These are phyloP conservation scores for Lactarius deliciosus DNA, from an alignment of 768 basidiomycete genomes.

Conservation along the genomic window DNA sequence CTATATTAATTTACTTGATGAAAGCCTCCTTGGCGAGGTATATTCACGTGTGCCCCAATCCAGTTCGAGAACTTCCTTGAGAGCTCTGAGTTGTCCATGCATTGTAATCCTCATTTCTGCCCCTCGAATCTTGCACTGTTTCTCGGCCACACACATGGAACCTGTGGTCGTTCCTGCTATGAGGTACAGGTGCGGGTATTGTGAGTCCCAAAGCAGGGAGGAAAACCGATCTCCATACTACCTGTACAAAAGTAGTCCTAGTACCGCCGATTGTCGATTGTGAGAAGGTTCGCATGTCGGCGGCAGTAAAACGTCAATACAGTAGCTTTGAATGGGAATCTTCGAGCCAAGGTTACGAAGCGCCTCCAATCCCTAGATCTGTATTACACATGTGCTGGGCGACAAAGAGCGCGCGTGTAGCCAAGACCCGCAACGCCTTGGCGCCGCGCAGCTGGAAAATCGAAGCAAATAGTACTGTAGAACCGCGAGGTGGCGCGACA, in stretches of 20 bases:
- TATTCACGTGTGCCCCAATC: background rate
- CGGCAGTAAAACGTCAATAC: background rate
- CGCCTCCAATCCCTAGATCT: background rate
- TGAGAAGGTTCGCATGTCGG: constrained; percentile 1
- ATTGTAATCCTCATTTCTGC: background rate
- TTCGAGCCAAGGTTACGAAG: background rate
- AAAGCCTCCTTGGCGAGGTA: background rate
- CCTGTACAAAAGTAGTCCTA: background rate
- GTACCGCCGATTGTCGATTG: background rate
- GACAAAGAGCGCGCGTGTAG: background rate
- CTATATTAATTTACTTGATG: too few species aligned
- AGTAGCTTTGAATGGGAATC: background rate
- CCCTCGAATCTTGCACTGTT: background rate
- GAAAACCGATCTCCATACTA: background rate
- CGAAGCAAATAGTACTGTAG: background rate
- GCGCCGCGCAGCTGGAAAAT: background rate
- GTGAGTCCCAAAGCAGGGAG: background rate
- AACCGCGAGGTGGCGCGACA: too few species aligned
- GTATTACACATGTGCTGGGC: background rate
- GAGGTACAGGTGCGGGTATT: background rate
- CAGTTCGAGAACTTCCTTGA: background rate
- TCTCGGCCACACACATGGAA: background rate
- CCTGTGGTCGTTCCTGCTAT: background rate
- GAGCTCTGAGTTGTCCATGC: too few species aligned
- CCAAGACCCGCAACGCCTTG: background rate